Base-by-base conservation (phyloP, 2,329 filamentous ascomycete species). In the Colletotrichum godetiae region DNA sequence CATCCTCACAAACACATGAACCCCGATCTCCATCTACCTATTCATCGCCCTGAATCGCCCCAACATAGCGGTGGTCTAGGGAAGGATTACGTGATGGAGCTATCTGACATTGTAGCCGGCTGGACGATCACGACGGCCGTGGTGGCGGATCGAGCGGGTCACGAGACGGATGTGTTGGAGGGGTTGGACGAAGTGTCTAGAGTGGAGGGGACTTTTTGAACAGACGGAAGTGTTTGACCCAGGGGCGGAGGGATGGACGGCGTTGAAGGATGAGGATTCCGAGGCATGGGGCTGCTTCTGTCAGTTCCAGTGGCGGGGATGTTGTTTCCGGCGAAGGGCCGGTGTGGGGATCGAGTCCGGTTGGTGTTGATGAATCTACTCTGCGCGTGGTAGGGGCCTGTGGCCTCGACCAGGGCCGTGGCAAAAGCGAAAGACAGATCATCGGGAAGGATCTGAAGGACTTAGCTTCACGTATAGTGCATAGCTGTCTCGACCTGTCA, bases 11-110 rank as follows among this genome's bases (percentile, higher is more conserved):
- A 27, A 60, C 57, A 61, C 42, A 0, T 68, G 65, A 56, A 49
- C 42, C 79, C 5, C 67, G 27, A 4, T 29, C 27, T 29, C 27
- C 27, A 29, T 4, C 27, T 80, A 0, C 83, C 84, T n/a, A n/a
- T n/a, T n/a, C 0, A 53, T 78, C 0, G 63, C 76, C 1, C 33
- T 68, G 12, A 84, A 83, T 64, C 83, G 85, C 63, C 76, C 79
- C 49, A 86, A 85, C 61, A 79, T 78, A 24, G 84, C 80, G 10
- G 79, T 75, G 0, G 77, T 83, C 4, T 72, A 80, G 59, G 80
- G 79, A 52, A 83, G 81, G 67, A 78, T 85, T 52, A 64, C 27
- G 46, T 53, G 6, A 24, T 64, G 13, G 79, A 83, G 53, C 76
- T 85, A 35, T 2, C 33, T 2, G 33, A 35, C 33, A 8, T 35